Conservation (phyloP, 2,329 filamentous ascomycete species). For the Thielaviopsis punctulata region DNA sequence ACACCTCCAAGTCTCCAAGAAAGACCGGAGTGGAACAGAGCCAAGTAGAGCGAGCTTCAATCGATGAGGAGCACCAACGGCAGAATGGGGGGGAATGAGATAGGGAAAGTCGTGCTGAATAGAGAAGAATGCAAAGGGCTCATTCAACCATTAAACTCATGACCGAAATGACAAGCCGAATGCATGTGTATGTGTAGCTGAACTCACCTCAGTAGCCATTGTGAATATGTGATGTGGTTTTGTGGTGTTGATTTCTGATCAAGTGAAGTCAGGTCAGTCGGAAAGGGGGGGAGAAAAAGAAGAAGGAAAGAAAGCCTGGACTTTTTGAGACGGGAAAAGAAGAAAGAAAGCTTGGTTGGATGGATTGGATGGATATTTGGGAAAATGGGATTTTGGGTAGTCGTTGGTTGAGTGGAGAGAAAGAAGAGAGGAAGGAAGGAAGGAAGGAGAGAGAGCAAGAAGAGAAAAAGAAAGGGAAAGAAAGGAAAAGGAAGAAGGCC, state of each 20-base stretch:
- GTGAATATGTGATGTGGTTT: constrained; percentile 18
- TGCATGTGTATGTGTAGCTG: not conserved
- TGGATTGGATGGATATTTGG: constrained; percentile 8
- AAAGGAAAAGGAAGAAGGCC: not conserved
- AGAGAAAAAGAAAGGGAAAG: not conserved
- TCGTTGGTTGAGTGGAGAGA: constrained; percentile 4
- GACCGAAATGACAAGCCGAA: constrained; percentile 9
- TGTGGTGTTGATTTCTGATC: constrained; percentile 6
- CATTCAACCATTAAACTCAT: not conserved
- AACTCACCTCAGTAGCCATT: constrained; percentile 48
- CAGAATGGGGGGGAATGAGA: not conserved
- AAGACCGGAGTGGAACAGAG: not conserved
- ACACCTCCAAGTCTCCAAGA: not conserved
- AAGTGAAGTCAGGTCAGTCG: constrained; percentile 2
- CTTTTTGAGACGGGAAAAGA: not conserved
- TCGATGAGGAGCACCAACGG: not conserved
- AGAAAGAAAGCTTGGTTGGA: constrained; percentile 10
- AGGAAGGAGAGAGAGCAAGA: not conserved
- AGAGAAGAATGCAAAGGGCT: not conserved
- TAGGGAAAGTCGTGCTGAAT: not conserved
- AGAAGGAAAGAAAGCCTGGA: constrained; percentile 5
- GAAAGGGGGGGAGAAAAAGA: constrained; percentile 8
- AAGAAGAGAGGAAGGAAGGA: not conserved
- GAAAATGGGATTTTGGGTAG: constrained; percentile 2
- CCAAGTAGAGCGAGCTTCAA: not conserved